Base-by-base conservation (phyloP, 1,284 basidiomycete species). In the Rhizopogon parksii region DNA sequence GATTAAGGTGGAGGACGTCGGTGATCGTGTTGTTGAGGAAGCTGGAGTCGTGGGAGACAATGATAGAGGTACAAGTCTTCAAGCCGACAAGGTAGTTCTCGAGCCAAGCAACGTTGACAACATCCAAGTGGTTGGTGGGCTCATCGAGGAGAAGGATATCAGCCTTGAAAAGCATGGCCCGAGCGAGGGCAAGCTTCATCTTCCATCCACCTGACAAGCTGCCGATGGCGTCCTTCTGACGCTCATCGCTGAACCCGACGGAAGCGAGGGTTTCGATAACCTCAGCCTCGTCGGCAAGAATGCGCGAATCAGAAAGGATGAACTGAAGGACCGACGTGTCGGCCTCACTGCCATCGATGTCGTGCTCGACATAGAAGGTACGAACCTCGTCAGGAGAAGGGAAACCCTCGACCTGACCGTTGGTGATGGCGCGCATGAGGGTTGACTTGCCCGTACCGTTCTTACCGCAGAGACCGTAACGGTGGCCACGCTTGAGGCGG, bases 1-100 rank as follows among this genome's bases (percentile, higher is more conserved):
- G 92, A 83, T 98, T 97, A 62, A 98, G 78, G 78, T 99, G 94
- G 68, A 99, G 90, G 62, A 96, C 93, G 68, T 99, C 96, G 65
- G 95, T 99, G 76, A 95, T 93, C 65, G 91, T 91, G 77, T 95
- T 91, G 85, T 99, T 98, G 59, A 99, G 81, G 91, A 99, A 99
- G 65, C 87, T 77, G 15, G 95, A 97, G 80, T 99, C 96, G 83
- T 99, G 96, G 58, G 94, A 96, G 65, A 97, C 95, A 62, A 96
- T 95, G 76, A 96, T 96, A 52, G 93, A 96, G 54, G 95, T 97
- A 82, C 93, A 96, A 56, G 82, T 82, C 71, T 78, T 94, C 68
- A 93, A 85, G 68, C 77, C 77, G 64, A 82, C 89, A 57, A 99
- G 88, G 79, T 99, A 99, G 76, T 77, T 85, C 80, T 95, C 92